Evolutionary conservation across 352 stramenopile species (phyloP).

Genomic region (Globisporangium polare): DNA sequence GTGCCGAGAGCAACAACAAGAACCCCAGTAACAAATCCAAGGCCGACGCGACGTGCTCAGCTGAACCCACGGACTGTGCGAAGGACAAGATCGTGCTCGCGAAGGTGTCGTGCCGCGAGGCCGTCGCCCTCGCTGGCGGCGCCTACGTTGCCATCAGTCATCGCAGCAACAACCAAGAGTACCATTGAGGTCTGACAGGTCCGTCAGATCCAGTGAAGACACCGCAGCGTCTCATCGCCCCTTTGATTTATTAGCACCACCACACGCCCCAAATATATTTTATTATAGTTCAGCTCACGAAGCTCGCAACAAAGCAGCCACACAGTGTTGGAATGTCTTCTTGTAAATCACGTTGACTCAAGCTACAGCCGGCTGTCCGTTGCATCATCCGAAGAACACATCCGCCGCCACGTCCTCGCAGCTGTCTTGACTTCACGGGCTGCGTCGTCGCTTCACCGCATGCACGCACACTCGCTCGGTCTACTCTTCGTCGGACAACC

Average conservation of each 20-base stretch:
- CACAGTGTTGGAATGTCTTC: not conserved
- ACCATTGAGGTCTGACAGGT: slow-evolving; percentile 13
- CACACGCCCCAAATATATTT: slow-evolving; percentile 7
- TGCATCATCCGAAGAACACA: not conserved
- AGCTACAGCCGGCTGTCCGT: too few relatives aligned
- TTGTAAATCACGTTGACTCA: not conserved
- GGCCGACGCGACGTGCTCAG: slow-evolving; percentile 16
- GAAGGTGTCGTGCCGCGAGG: slow-evolving; percentile 30
- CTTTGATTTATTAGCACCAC: slow-evolving; percentile 9
- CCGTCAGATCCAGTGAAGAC: not conserved
- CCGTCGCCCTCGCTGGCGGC: slow-evolving; percentile 2
- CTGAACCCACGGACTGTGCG: slow-evolving; percentile 41
- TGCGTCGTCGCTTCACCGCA: not conserved
- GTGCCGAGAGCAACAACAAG: slow-evolving; percentile 20
- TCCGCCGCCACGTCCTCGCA: not conserved
- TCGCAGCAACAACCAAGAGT: slow-evolving; percentile 21
- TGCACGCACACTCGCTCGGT: slow-evolving; percentile 12
- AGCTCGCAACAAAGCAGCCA: not conserved
- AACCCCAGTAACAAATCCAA: slow-evolving; percentile 24
- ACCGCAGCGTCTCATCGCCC: not conserved
- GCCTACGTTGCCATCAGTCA: slow-evolving; percentile 9
- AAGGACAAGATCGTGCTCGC: slow-evolving; percentile 62
- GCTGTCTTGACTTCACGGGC: not conserved
- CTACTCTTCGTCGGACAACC: slow-evolving; percentile 22
- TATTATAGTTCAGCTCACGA: slow-evolving; percentile 6